phyloP scores from a whole-genome alignment of 2,329 filamentous ascomycete genomes.

The Blastomyces emzantsi region DNA sequence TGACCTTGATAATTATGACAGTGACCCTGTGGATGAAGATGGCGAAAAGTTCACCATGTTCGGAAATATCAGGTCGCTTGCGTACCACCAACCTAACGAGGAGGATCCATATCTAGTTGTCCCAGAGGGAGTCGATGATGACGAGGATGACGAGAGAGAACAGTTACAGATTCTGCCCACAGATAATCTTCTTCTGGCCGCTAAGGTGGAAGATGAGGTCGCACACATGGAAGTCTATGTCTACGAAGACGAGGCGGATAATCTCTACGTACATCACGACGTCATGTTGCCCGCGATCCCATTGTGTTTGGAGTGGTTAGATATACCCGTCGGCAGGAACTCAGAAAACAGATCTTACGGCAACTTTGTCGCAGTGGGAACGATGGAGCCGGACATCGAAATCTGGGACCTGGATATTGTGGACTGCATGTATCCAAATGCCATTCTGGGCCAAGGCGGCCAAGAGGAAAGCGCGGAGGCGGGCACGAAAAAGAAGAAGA shows the following conservation, averaged over 20 bases:
- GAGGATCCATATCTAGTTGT: conserved; percentile 96
- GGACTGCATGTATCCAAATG: conserved; percentile 97
- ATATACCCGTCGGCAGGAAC: conserved; percentile 73
- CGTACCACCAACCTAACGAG: conserved; percentile 89
- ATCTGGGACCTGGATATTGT: conserved; percentile 95
- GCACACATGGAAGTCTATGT: conserved; percentile 96
- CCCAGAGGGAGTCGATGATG: conserved; percentile 52
- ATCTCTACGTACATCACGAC: conserved; percentile 98
- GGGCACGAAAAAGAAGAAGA: conserved; percentile 55
- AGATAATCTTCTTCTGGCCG: conserved; percentile 85
- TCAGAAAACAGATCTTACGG: conserved; percentile 58
- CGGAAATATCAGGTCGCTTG: conserved; percentile 84
- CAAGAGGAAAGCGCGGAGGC: conserved; percentile 40
- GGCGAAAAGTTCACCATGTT: conserved; percentile 80
- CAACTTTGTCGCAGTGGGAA: conserved; percentile 91
- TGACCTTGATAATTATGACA: conserved; percentile 91
- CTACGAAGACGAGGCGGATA: conserved; percentile 90
- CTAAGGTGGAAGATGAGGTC: conserved; percentile 93
- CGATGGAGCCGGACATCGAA: conserved; percentile 97
- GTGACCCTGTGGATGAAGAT: conserved; percentile 60
- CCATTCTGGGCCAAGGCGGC: conserved; percentile 72
- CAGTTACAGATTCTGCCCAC: conserved; percentile 87
- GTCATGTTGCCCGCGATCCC: conserved; percentile 98
- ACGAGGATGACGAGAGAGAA: conserved; percentile 75
- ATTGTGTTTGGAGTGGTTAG: conserved; percentile 90